phyloP scores from a whole-genome alignment of 2,329 filamentous ascomycete genomes.

The Calonectria hongkongensis region DNA sequence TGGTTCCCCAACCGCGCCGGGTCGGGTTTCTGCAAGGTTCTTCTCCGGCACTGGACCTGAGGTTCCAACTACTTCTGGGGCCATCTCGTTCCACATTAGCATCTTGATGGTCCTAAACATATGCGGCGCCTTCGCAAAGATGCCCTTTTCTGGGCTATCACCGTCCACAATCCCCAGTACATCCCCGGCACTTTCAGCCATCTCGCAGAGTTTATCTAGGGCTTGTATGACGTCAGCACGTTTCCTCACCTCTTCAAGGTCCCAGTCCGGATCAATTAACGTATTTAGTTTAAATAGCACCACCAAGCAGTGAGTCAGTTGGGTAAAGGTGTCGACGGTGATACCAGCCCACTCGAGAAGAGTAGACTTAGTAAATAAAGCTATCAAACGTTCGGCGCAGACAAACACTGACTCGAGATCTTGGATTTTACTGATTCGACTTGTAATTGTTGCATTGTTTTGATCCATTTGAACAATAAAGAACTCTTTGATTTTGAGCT shows the following conservation, averaged over 20 bases:
- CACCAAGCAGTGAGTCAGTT: constrained; percentile 41
- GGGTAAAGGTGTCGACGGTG: constrained; percentile 44
- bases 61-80: not conserved
- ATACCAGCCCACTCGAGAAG: constrained; percentile 39
- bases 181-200: constrained; percentile 15
- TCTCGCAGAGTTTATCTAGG: constrained; percentile 36
- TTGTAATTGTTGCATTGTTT: not conserved
- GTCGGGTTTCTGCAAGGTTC: not conserved
- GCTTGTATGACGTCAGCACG: constrained; percentile 40
- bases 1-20: not conserved
- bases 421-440: constrained; percentile 33
- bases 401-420: constrained; percentile 38
- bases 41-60: not conserved
- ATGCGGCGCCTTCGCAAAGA: constrained; percentile 37
- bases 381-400: constrained; percentile 35
- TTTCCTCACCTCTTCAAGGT: constrained; percentile 33
- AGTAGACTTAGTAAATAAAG: constrained; percentile 21
- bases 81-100: constrained; percentile 40
- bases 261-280: constrained; percentile 39
- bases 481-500: constrained; percentile 41
- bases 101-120: constrained; percentile 42
- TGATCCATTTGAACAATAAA: constrained; percentile 16
- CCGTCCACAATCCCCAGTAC: constrained; percentile 37
- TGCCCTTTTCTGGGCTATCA: constrained; percentile 29
- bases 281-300: constrained; percentile 44